Conservation (phyloP, 2,329 filamentous ascomycete species). For the Podosphaera aphanis region DNA sequence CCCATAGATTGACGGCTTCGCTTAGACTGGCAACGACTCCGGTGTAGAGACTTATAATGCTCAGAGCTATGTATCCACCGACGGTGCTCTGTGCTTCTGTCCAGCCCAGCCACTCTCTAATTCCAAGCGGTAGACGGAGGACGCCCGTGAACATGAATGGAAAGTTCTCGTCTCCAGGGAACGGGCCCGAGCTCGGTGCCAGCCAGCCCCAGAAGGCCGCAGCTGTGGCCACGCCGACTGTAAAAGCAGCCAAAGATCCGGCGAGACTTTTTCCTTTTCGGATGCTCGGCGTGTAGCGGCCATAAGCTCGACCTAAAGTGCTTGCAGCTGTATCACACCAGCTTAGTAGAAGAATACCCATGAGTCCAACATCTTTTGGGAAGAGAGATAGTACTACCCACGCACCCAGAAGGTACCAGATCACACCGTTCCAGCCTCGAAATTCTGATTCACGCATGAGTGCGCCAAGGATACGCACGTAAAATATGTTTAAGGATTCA, state of each 20-base stretch:
- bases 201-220: conserved; percentile 74
- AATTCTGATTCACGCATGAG: conserved; percentile 96
- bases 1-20: conserved; percentile 76
- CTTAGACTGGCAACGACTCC: conserved; percentile 75
- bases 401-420: conserved; percentile 82
- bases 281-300: conserved; percentile 67
- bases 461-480: conserved; percentile 64
- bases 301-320: conserved; percentile 78
- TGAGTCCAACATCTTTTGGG: conserved; percentile 78
- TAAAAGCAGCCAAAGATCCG: conserved; percentile 62
- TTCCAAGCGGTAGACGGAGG: conserved; percentile 41
- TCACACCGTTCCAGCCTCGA: conserved; percentile 82
- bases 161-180: conserved; percentile 42
- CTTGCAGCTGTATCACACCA: conserved; percentile 97
- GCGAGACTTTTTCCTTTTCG: conserved; percentile 78
- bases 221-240: conserved; percentile 63
- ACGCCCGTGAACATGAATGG: conserved; percentile 63
- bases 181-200: conserved; percentile 42
- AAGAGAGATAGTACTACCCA: conserved; percentile 71
- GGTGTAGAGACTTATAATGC: conserved; percentile 61
- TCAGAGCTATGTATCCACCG: conserved; percentile 48
- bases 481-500: conserved; percentile 60
- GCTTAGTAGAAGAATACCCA: conserved; percentile 71
- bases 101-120: conserved; percentile 37
- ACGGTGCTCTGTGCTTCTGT: conserved; percentile 34